Evolutionary conservation across 2,329 filamentous ascomycete species (phyloP).

Genomic region (Pseudopithomyces maydicus): DNA sequence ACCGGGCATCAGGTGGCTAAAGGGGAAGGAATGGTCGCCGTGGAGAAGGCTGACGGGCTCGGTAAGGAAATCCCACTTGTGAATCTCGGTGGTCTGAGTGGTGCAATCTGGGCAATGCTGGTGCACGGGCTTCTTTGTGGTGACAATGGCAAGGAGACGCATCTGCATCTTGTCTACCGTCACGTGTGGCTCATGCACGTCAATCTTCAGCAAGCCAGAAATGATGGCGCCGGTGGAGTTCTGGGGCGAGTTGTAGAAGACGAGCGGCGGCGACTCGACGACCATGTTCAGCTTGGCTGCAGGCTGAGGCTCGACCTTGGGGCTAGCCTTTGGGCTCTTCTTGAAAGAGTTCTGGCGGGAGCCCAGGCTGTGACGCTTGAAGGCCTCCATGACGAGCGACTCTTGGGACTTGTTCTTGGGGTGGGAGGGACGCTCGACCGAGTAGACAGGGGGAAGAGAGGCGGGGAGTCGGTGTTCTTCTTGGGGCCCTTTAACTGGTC

Average conservation of each 20-base stretch:
- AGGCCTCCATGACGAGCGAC: conserved; percentile 45
- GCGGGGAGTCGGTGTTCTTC: conserved; percentile 18
- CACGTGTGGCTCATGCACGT: conserved; percentile 69
- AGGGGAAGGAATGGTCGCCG: conserved; percentile 80
- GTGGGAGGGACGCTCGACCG: conserved; percentile 37
- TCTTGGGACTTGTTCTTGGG: conserved; percentile 36
- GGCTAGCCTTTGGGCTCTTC: conserved; percentile 41
- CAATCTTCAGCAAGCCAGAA: conserved; percentile 79
- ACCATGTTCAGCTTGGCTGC: conserved; percentile 62
- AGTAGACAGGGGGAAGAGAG: conserved; percentile 42
- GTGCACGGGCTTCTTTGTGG: conserved; percentile 81
- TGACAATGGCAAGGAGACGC: conserved; percentile 70
- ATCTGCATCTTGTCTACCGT: conserved; percentile 74
- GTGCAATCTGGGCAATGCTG: conserved; percentile 79
- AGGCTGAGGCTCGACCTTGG: conserved; percentile 44
- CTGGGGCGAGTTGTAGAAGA: conserved; percentile 78
- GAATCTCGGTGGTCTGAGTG: conserved; percentile 72
- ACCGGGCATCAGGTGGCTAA: conserved; percentile 84
- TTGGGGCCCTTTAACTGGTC: conserved; percentile 31
- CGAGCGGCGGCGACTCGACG: conserved; percentile 85
- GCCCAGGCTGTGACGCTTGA: conserved; percentile 43
- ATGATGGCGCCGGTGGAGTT: conserved; percentile 83
- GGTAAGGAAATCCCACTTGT: conserved; percentile 74
- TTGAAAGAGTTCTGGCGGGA: conserved; percentile 33
- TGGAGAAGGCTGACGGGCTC: conserved; percentile 38